These are phyloP conservation scores for Mortierella sp. DNA, from an alignment of 371 early-diverging fungal genomes.

Conservation along the genomic window DNA sequence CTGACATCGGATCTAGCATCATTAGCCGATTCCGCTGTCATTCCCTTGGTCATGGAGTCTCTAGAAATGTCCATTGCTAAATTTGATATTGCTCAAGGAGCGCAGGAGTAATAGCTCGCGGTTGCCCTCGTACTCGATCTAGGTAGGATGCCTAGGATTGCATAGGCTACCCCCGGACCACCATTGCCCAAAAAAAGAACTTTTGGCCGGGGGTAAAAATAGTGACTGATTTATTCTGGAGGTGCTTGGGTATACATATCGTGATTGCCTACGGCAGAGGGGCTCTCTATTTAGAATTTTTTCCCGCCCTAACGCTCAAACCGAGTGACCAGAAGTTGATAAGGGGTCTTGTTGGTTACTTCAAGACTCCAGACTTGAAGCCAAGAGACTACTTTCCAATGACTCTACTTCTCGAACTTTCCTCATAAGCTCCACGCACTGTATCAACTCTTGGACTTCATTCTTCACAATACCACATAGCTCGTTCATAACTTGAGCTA, in stretches of 20 bases:
- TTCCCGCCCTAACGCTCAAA: no score
- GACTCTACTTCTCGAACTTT: slow-evolving; percentile 27
- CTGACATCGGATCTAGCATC: not conserved
- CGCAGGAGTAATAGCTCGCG: not conserved
- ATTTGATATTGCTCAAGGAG: not conserved
- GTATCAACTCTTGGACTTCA: slow-evolving; percentile 30
- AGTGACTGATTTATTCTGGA: no score
- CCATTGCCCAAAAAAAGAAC: not conserved
- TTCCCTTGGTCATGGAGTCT: not conserved
- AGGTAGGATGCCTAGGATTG: not conserved
- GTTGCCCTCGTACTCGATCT: not conserved
- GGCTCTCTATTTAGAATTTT: no score
- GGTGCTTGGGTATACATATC: no score
- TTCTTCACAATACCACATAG: slow-evolving; percentile 22
- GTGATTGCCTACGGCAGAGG: no score
- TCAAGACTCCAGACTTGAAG: slow-evolving; percentile 6
- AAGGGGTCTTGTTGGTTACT: not conserved
- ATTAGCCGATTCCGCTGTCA: not conserved
- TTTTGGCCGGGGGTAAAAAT: not conserved
- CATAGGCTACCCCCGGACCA: not conserved
- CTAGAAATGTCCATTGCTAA: not conserved
- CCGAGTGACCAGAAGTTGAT: no score
- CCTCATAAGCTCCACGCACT: slow-evolving; percentile 16
- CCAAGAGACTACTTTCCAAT: slow-evolving; percentile 17
- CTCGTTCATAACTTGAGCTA: slow-evolving; percentile 18